These are phyloP conservation scores for Lactarius sanguifluus DNA, from an alignment of 768 basidiomycete species.

Conservation along the genomic window DNA sequence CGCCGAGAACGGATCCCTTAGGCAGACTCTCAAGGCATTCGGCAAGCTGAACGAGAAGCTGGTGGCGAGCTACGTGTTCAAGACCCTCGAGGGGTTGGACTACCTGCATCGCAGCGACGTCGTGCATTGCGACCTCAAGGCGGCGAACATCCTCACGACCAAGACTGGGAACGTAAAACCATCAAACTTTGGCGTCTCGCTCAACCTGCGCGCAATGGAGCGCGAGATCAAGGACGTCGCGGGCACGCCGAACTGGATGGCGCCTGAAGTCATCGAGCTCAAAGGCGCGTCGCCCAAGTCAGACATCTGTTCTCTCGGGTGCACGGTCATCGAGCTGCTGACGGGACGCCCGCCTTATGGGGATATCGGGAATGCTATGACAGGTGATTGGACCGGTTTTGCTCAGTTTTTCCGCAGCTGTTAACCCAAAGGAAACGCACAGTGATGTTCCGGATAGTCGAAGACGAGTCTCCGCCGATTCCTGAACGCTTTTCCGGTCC, in stretches of 20 bases:
- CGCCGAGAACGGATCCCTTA: constrained; percentile 94
- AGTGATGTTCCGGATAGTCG: constrained; percentile 99
- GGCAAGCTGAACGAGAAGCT: constrained; percentile 91
- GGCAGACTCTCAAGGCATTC: constrained; percentile 89
- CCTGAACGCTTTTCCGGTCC: constrained; percentile 77
- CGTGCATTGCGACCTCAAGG: constrained; percentile 97
- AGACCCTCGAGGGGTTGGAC: constrained; percentile 86
- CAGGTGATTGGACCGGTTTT: constrained; percentile 49
- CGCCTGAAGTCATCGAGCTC: constrained; percentile 94
- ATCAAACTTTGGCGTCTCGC: constrained; percentile 95
- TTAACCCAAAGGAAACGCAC: constrained; percentile 16
- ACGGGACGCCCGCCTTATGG: constrained; percentile 92
- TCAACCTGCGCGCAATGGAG: constrained; percentile 90
- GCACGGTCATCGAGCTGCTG: constrained; percentile 91
- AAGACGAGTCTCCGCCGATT: constrained; percentile 84
- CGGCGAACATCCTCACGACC: constrained; percentile 97
- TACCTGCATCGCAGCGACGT: constrained; percentile 90
- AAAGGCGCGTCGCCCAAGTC: constrained; percentile 91
- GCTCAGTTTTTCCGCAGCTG: background rate
- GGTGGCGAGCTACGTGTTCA: constrained; percentile 90
- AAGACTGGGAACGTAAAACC: constrained; percentile 96
- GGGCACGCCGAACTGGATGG: constrained; percentile 99
- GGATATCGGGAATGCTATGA: constrained; percentile 87
- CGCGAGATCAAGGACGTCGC: constrained; percentile 81
- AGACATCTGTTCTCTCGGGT: constrained; percentile 95